Evolutionary conservation across 345 rosid species (phyloP).

Genomic region (Eutrema heterophyllum): DNA sequence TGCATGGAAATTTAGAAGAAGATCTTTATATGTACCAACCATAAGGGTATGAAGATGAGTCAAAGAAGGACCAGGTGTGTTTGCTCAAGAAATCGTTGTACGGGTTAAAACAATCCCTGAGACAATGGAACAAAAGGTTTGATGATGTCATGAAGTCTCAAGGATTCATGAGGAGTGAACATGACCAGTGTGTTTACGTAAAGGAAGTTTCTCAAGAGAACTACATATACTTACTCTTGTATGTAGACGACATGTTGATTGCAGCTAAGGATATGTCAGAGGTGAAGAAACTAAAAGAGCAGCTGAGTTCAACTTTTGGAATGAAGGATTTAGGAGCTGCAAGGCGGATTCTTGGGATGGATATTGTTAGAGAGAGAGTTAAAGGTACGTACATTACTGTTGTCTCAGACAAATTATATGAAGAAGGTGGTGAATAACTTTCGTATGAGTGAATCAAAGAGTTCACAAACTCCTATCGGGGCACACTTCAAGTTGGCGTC

Average conservation of each 20-base stretch:
- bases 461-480: too few species aligned
- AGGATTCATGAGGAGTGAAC: background rate
- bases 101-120: background rate
- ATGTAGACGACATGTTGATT: background rate
- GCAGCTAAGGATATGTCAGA: background rate
- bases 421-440: too few species aligned
- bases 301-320: too few species aligned
- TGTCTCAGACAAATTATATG: too few species aligned
- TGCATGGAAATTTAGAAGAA: background rate
- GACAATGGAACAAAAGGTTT: background rate
- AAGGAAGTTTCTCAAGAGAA: fast-evolving
- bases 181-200: background rate
- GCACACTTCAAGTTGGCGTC: too few species aligned
- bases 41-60: background rate
- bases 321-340: too few species aligned
- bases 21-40: background rate
- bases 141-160: background rate
- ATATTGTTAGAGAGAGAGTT: too few species aligned
- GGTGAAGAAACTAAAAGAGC: too few species aligned
- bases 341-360: too few species aligned
- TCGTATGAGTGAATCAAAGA: too few species aligned
- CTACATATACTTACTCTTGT: too few species aligned
- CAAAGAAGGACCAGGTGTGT: background rate
- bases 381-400: too few species aligned
- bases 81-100: background rate